Evolutionary conservation across 768 basidiomycete genomes (phyloP).

Genomic region (Boletus bicolor): DNA sequence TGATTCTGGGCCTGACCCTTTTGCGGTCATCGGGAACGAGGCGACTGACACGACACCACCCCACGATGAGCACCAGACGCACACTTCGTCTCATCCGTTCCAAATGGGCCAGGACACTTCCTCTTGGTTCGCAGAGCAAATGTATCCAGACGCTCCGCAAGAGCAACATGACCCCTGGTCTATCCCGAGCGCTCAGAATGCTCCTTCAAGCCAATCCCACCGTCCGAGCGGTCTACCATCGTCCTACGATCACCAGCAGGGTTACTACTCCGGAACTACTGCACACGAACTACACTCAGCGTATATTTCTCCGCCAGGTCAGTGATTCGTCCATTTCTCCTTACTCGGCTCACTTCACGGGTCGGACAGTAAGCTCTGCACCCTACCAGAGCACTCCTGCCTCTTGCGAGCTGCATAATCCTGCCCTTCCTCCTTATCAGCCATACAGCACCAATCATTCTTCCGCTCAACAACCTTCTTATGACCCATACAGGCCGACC

Average conservation of each 20-base stretch:
- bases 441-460: constrained; percentile 14
- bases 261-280: constrained; percentile 30
- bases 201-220: constrained; percentile 13
- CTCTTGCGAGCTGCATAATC: constrained; percentile 27
- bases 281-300: constrained; percentile 22
- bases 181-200: constrained; percentile 20
- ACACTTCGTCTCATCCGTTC: constrained; percentile 22
- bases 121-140: constrained; percentile 38
- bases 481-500: constrained; percentile 39
- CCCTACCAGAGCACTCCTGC: constrained; percentile 12
- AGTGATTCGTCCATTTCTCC: constrained; percentile 5
- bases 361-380: constrained; percentile 10
- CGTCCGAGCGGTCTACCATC: constrained; percentile 10
- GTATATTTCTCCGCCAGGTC: constrained; percentile 24
- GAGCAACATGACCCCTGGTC: constrained; percentile 29
- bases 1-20: constrained; percentile 60
- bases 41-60: constrained; percentile 30
- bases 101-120: constrained; percentile 36
- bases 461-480: constrained; percentile 16
- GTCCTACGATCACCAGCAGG: constrained; percentile 30
- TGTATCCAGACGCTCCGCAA: constrained; percentile 26
- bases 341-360: constrained; percentile 5
- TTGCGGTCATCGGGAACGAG: constrained; percentile 53
- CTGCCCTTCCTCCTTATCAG: constrained; percentile 18
- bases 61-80: constrained; percentile 22